Evolutionary conservation across 805 yeast species (phyloP).

Genomic region (Kazachstania bromeliacearum): DNA sequence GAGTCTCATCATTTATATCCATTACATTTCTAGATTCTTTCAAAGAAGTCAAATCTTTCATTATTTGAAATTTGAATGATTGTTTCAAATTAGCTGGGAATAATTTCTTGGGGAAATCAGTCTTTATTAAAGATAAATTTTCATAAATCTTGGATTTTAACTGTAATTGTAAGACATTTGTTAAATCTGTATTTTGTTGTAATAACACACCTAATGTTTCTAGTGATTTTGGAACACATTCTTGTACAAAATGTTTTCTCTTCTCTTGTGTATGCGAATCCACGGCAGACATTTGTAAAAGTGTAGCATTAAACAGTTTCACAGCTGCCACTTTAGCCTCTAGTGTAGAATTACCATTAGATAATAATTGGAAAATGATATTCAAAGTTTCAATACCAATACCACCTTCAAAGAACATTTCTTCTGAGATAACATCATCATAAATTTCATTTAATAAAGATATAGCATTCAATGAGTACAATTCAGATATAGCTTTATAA

Average conservation of each 20-base stretch:
- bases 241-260: constrained; percentile 13
- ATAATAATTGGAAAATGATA: constrained; percentile 38
- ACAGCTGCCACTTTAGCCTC: constrained; percentile 41
- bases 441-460: constrained; percentile 64
- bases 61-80: constrained; percentile 8
- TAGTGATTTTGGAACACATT: constrained; percentile 13
- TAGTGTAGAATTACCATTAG: constrained; percentile 10
- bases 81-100: constrained; percentile 8
- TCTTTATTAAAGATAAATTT: constrained; percentile 15
- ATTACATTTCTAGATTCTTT: neutral
- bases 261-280: constrained; percentile 8
- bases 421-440: constrained; percentile 79
- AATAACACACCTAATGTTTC: constrained; percentile 9
- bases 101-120: constrained; percentile 18
- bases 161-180: constrained; percentile 5
- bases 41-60: constrained; percentile 12
- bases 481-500: constrained; percentile 33
- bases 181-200: constrained; percentile 2
- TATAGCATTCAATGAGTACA: constrained; percentile 40
- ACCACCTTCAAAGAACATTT: constrained; percentile 72
- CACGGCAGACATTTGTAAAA: constrained; percentile 39
- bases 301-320: constrained; percentile 43
- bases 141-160: constrained; percentile 17
- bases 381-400: constrained; percentile 47
- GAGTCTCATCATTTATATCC: constrained; percentile 2